Evolutionary conservation across 768 basidiomycete genomes (phyloP), one percentile per base, ranked within the genome.

Genomic region (Sutorius australiensis): DNA sequence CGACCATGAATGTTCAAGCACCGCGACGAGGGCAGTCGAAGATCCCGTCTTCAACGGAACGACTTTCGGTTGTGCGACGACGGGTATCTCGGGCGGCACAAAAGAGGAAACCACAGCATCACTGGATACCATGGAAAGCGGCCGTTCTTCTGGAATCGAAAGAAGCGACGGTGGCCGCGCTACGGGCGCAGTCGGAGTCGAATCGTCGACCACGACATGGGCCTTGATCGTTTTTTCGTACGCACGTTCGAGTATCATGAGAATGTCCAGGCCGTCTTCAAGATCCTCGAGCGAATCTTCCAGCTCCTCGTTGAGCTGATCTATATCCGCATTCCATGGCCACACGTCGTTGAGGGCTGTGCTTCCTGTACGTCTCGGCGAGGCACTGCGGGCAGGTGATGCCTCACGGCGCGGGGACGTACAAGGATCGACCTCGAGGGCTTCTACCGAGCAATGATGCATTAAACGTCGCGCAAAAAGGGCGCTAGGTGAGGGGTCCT

Each of bases 391-490:
- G 72, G 73, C 64, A 67, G 76, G 60, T 61, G 81, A 71, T 19
- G 39, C 53, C 38, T 64, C 65, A 9, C 69, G 61, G 13, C 50
- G 56, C 19, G 33, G 58, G 5, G 57, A 46, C 19, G 44, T 11
- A 21, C 44, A 38, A 8, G 46, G 21, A 27, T 64, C 56, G 0
- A 48, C 56, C 5, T 66, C 58, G 2, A 58, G 49, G 0, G 69
- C 73, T 61, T 89, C 86, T 14, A 80, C 78, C 1, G 87, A 83
- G 59, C 86, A 90, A 55, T 80, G 88, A 65, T 95, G 92, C 87
- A 95, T 95, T 30, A 95, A 75, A 32, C 90, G 77, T 17, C 84
- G 76, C 2, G 89, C 89, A 55, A 88, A 88, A 6, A 87, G 74
- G 0, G 86, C 78, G 46, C 74, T 74, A 1, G 79, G 67, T 13